Evolutionary conservation across 768 basidiomycete species (phyloP).

Genomic region (Hypholoma sublateritium): DNA sequence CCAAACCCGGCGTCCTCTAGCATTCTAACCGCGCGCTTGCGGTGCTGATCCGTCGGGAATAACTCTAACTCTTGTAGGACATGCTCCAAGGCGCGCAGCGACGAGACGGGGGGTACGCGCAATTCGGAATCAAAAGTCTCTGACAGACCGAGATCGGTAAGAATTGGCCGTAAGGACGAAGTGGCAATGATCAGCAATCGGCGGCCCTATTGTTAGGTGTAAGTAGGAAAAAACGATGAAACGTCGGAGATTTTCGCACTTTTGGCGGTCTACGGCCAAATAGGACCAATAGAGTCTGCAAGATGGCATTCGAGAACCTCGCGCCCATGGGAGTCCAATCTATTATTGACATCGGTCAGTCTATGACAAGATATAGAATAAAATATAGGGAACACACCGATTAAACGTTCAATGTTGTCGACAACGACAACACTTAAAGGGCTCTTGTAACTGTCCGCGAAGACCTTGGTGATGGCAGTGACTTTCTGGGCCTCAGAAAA

Average conservation of each 20-base stretch:
- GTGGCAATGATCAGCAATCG: conserved; percentile 92
- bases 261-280: conserved; percentile 91
- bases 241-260: conserved; percentile 39
- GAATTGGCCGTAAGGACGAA: conserved; percentile 81
- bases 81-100: conserved; percentile 67
- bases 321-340: conserved; percentile 98
- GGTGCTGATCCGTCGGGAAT: conserved; percentile 59
- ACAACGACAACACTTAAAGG: conserved; percentile 95
- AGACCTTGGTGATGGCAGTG: conserved; percentile 86
- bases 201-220: conserved; percentile 58
- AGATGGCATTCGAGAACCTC: conserved; percentile 92
- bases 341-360: conserved; percentile 25
- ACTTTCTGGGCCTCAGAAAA: conserved; percentile 93
- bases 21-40: conserved; percentile 58
- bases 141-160: conserved; percentile 86
- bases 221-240: conserved; percentile 2
- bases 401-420: conserved; percentile 89
- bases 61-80: conserved; percentile 81
- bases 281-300: conserved; percentile 88
- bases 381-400: conserved; percentile 55
- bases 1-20: conserved; percentile 74
- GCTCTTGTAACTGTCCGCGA: conserved; percentile 96
- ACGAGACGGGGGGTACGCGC: conserved; percentile 78
- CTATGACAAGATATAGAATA: background rate
- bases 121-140: conserved; percentile 89